These are phyloP conservation scores for Boletus sp. DNA, from an alignment of 768 basidiomycete genomes.

Conservation along the genomic window DNA sequence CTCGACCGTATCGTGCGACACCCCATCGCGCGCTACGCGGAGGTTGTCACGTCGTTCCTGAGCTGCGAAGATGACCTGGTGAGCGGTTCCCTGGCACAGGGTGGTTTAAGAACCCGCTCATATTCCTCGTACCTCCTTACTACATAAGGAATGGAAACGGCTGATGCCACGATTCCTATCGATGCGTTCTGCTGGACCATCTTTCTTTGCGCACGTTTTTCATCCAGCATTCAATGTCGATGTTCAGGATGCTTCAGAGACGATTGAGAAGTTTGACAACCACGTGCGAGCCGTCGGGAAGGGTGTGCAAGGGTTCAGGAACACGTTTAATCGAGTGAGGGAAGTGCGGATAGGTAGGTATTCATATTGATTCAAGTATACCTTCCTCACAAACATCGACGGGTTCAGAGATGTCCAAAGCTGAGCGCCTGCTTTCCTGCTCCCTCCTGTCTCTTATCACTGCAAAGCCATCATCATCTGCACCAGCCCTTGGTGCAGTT, in stretches of 20 bases:
- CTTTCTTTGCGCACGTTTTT: conserved; percentile 75
- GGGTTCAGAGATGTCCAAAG: conserved; percentile 70
- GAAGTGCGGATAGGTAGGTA: conserved; percentile 64
- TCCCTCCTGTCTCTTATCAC: conserved; percentile 74
- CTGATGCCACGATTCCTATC: conserved; percentile 57
- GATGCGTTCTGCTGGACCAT: conserved; percentile 64
- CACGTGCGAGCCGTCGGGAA: conserved; percentile 65
- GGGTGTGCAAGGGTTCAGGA: conserved; percentile 65
- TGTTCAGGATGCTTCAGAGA: conserved; percentile 59
- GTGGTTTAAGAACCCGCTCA: background rate
- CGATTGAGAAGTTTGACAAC: conserved; percentile 57
- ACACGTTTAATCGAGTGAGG: conserved; percentile 57
- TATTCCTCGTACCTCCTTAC: background rate
- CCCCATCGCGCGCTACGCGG: conserved; percentile 73
- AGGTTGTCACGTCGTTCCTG: conserved; percentile 77
- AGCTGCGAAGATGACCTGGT: conserved; percentile 73
- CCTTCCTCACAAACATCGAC: background rate
- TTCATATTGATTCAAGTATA: background rate
- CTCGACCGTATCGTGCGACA: conserved; percentile 67
- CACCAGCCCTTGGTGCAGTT: conserved; percentile 44
- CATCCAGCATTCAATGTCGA: conserved; percentile 87
- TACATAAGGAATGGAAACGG: conserved; percentile 65
- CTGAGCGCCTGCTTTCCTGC: conserved; percentile 70
- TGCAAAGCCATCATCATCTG: conserved; percentile 54
- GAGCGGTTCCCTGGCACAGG: conserved; percentile 28